These are phyloP conservation scores for Diplodia intermedia DNA, from an alignment of 2,329 filamentous ascomycete species.

Conservation along the genomic window DNA sequence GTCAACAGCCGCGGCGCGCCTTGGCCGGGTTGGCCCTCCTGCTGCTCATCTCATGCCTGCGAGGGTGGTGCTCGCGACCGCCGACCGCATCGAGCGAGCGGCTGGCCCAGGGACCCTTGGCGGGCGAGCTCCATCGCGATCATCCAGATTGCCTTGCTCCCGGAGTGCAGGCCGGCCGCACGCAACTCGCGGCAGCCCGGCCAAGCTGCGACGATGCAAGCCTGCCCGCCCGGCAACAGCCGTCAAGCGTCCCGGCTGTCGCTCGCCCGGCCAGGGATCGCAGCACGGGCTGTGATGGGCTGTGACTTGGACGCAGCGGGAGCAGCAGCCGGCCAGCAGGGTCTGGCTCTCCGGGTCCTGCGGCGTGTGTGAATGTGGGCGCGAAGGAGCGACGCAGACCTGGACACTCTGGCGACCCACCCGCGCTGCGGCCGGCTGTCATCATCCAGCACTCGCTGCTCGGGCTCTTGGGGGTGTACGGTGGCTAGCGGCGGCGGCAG, in stretches of 20 bases:
- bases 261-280: slow-evolving; percentile 6
- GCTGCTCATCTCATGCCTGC: neutral
- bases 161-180: slow-evolving; percentile 22
- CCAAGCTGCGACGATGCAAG: slow-evolving; percentile 9
- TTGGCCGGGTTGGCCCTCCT: slow-evolving; percentile 10
- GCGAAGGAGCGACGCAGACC: neutral
- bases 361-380: neutral
- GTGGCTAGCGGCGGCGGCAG: slow-evolving; percentile 8
- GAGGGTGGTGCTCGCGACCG: slow-evolving; percentile 12
- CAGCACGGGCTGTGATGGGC: slow-evolving; percentile 25
- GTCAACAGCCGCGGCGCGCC: slow-evolving; percentile 23
- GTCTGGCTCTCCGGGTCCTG: slow-evolving; percentile 15
- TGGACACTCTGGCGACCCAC: slow-evolving; percentile 24
- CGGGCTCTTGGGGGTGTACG: neutral
- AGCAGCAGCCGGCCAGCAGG: slow-evolving; percentile 23
- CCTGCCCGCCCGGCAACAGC: slow-evolving; percentile 21
- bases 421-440: slow-evolving; percentile 8
- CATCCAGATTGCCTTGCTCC: slow-evolving; percentile 14
- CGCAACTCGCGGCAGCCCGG: slow-evolving; percentile 1
- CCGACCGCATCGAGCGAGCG: slow-evolving; percentile 12
- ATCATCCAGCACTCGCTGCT: slow-evolving; percentile 19
- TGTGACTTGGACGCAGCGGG: slow-evolving; percentile 19
- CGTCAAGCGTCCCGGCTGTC: slow-evolving; percentile 6
- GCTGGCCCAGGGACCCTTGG: slow-evolving; percentile 14
- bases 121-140: slow-evolving; percentile 18